Percentiles rank a stretch among this genome's conserved stretches.
Conservation (phyloP, 2,329 filamentous ascomycete genomes). For the Aspergillus vadensis region DNA sequence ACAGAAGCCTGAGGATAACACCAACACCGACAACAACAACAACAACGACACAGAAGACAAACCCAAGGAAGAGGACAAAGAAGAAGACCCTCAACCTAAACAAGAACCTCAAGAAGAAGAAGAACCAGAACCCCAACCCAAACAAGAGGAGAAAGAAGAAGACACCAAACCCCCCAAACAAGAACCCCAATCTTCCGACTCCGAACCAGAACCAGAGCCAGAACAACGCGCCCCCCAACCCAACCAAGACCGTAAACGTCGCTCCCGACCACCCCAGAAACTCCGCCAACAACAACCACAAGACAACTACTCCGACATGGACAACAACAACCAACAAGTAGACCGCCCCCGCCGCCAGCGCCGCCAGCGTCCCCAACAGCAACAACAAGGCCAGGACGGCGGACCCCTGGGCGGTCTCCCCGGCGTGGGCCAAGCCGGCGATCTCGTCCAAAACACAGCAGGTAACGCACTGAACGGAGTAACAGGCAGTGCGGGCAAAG, state of each 20-base stretch:
- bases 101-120: constrained; percentile 32
- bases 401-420: constrained; percentile 51
- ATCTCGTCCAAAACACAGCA: constrained; percentile 54
- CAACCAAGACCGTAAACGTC: constrained; percentile 39
- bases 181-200: constrained; percentile 41
- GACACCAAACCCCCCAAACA: constrained; percentile 19
- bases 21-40: constrained; percentile 13
- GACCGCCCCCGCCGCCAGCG: constrained; percentile 56
- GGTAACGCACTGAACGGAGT: constrained; percentile 50
- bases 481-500: constrained; percentile 45
- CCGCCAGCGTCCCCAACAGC: constrained; percentile 52
- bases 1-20: constrained; percentile 16
- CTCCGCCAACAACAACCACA: too few relatives aligned
- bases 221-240: constrained; percentile 48
- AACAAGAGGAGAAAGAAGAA: constrained; percentile 28
- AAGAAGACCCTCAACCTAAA: too few relatives aligned
- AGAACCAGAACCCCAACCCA: constrained; percentile 26
- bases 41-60: constrained; percentile 24
- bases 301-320: constrained; percentile 49
- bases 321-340: constrained; percentile 57
- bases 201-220: constrained; percentile 41
- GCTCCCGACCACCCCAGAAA: constrained; percentile 12
- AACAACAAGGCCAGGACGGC: constrained; percentile 41
- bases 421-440: constrained; percentile 59
- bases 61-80: constrained; percentile 14